Percentiles rank a stretch among this genome's conserved stretches.
These are phyloP conservation scores for Byssoonygena ceratinophila DNA, from an alignment of 2,329 filamentous ascomycete genomes.

Conservation along the genomic window DNA sequence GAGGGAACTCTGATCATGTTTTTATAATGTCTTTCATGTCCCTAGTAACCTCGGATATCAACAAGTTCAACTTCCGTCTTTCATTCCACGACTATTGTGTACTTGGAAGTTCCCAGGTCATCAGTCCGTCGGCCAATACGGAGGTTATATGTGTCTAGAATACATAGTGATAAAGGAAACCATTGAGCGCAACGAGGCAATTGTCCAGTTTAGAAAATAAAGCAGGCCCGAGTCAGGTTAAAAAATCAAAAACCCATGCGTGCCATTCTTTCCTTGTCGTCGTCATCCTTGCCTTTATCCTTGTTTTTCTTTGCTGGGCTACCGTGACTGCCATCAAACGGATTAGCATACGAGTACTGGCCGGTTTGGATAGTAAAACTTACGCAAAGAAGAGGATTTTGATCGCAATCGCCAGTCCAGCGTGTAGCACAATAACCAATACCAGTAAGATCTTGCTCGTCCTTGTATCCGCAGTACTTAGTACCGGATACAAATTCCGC, in stretches of 20 bases:
- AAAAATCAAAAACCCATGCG: conserved; percentile 24
- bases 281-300: conserved; percentile 25
- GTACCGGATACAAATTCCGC: conserved; percentile 78
- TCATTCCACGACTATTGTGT: neutral
- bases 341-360: conserved; percentile 8
- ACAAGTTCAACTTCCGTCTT: conserved; percentile 10
- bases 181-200: neutral
- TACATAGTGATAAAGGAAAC: neutral
- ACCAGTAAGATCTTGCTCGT: conserved; percentile 80
- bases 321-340: conserved; percentile 41
- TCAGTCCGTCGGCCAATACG: neutral
- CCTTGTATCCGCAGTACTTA: conserved; percentile 85
- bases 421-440: conserved; percentile 72
- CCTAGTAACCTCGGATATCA: conserved; percentile 11
- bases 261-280: conserved; percentile 25
- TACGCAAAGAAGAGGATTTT: conserved; percentile 92
- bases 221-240: conserved; percentile 6
- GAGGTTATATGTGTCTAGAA: neutral
- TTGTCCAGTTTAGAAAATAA: neutral
- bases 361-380: conserved; percentile 21
- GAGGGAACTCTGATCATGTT: conserved; percentile 12
- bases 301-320: conserved; percentile 47
- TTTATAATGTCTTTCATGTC: conserved; percentile 13
- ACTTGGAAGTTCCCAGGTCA: neutral
- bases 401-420: conserved; percentile 83